Evolutionary conservation across 805 yeast species (phyloP).

Genomic region (Candida ortonii): DNA sequence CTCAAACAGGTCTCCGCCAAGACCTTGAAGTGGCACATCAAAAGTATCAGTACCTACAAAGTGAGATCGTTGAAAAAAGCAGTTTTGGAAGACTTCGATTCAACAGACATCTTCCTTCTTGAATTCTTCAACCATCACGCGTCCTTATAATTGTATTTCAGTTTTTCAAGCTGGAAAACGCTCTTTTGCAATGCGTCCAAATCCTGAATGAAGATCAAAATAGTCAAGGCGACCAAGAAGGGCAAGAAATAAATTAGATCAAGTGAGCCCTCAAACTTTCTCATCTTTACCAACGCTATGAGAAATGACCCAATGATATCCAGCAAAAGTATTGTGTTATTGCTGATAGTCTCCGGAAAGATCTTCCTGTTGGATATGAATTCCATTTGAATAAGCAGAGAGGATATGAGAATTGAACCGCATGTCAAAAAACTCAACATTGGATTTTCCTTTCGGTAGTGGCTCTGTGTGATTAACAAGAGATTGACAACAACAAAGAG

Average conservation of each 20-base stretch:
- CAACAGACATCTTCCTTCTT: slow-evolving; percentile 10
- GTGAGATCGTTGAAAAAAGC: slow-evolving; percentile 5
- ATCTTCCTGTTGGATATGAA: slow-evolving; percentile 13
- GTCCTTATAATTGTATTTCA: slow-evolving; percentile 31
- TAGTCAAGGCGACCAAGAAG: slow-evolving; percentile 17
- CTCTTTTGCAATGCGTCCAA: slow-evolving; percentile 18
- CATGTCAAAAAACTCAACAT: slow-evolving; percentile 27
- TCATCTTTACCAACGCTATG: slow-evolving; percentile 12
- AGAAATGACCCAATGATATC: slow-evolving; percentile 8
- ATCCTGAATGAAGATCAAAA: slow-evolving; percentile 21
- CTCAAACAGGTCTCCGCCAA: slow-evolving; percentile 20
- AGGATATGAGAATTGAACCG: slow-evolving; percentile 19
- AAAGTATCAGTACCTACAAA: slow-evolving; percentile 4
- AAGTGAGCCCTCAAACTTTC: slow-evolving; percentile 2
- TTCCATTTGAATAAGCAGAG: slow-evolving; percentile 20
- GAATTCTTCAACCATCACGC: slow-evolving; percentile 28
- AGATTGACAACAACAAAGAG: slow-evolving; percentile 23
- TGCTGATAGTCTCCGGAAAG: slow-evolving; percentile 2
- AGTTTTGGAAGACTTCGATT: slow-evolving; percentile 5
- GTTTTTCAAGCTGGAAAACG: slow-evolving; percentile 20
- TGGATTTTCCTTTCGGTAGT: slow-evolving; percentile 27
- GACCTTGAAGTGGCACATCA: slow-evolving; percentile 10
- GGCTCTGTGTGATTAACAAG: slow-evolving; percentile 26
- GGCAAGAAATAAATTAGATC: slow-evolving; percentile 31
- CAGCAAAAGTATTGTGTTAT: slow-evolving; percentile 1